These are phyloP conservation scores for cucumber (Cucumis sativus) DNA, from an alignment of 306 rosid genomes.

Conservation along the genomic window DNA sequence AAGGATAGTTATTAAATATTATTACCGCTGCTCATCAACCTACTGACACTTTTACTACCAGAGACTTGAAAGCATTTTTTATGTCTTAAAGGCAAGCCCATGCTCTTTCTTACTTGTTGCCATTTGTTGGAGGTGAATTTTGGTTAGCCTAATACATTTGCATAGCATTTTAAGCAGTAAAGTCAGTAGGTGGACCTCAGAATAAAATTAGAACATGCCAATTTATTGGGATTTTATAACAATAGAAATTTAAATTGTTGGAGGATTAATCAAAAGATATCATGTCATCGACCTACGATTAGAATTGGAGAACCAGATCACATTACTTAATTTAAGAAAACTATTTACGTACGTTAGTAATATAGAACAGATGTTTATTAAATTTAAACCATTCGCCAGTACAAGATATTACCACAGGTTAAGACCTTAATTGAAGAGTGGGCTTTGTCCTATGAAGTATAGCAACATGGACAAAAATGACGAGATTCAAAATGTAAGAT, in stretches of 20 bases:
- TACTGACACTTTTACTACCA: background rate
- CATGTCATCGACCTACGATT: background rate
- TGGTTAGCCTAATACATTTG: background rate
- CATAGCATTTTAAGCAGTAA: background rate
- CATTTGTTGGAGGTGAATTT: background rate
- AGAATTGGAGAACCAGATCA: background rate
- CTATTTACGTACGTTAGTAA: background rate
- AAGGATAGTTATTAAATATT: background rate
- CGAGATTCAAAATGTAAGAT: background rate
- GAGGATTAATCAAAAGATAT: background rate
- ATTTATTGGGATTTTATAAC: background rate
- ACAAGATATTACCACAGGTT: background rate
- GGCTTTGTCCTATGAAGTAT: background rate
- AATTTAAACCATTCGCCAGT: background rate
- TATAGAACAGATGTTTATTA: background rate
- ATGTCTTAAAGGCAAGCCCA: background rate
- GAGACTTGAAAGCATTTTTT: background rate
- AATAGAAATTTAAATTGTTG: background rate
- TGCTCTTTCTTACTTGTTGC: background rate
- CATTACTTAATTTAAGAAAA: background rate
- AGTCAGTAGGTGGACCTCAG: background rate
- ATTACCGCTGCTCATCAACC: background rate
- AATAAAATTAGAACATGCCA: background rate
- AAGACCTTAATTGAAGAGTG: background rate
- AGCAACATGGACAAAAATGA: slow-evolving; percentile 10